Percentiles rank a stretch among this genome's conserved stretches.
Evolutionary conservation across 176 grass and related monocot genomes (phyloP).

Genomic region (Oryza nivara): DNA sequence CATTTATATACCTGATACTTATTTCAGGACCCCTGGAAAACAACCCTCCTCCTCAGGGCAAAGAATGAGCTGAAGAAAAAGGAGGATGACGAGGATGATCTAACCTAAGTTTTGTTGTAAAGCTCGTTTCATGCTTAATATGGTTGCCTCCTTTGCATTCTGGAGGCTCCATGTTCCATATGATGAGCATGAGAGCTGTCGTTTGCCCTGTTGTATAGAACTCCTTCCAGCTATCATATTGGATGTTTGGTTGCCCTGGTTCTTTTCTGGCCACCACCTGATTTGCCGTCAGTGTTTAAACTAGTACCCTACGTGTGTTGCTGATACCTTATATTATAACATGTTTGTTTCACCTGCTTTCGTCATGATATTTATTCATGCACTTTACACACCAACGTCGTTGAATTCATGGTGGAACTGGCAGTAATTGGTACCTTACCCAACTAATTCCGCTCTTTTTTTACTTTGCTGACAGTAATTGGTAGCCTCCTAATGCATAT

Average conservation of each 20-base stretch:
- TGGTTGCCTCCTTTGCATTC: conserved; percentile 34
- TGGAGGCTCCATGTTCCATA: conserved; percentile 42
- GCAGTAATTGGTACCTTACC: too few relatives aligned
- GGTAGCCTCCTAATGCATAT: background rate
- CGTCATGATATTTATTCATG: background rate
- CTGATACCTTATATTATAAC: background rate
- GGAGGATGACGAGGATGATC: conserved; percentile 92
- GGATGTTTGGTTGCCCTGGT: background rate
- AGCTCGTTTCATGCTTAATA: conserved; percentile 23
- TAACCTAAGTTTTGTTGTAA: conserved; percentile 64
- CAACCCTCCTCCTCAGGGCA: conserved; percentile 81
- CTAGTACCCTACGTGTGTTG: conserved; percentile 12
- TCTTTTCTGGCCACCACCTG: conserved; percentile 14
- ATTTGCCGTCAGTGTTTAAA: conserved; percentile 22
- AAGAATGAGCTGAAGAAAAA: conserved; percentile 93
- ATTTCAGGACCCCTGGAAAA: conserved; percentile 97
- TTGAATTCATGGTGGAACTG: background rate
- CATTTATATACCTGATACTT: background rate
- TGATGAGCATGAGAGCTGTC: conserved; percentile 22
- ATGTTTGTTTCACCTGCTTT: background rate
- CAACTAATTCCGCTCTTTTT: too few relatives aligned
- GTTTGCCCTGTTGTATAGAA: conserved; percentile 44
- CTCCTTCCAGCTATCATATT: conserved; percentile 17
- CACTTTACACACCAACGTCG: background rate
- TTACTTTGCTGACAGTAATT: too few relatives aligned